phyloP scores from a whole-genome alignment of 2,329 filamentous ascomycete genomes.

The Claviceps capensis region DNA sequence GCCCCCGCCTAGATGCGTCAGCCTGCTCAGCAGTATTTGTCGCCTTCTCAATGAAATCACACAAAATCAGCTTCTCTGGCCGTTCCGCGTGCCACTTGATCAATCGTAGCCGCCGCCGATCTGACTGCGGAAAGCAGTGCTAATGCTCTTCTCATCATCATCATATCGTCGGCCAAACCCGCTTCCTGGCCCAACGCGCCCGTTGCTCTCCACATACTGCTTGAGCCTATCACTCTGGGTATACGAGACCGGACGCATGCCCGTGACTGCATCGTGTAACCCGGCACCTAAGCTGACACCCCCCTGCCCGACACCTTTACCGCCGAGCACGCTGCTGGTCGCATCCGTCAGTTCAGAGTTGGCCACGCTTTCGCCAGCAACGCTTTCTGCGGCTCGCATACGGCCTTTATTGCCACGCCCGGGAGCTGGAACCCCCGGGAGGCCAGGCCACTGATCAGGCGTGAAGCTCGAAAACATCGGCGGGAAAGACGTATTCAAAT shows the following conservation, averaged over 20 bases:
- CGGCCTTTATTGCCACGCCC: constrained; percentile 56
- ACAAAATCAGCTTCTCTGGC: background rate
- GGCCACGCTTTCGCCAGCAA: constrained; percentile 85
- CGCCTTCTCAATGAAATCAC: background rate
- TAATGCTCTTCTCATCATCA: constrained; percentile 91
- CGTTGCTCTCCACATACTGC: constrained; percentile 81
- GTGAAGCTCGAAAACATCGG: constrained; percentile 93
- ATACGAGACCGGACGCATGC: constrained; percentile 42
- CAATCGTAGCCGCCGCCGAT: constrained; percentile 53
- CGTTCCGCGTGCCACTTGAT: constrained; percentile 24
- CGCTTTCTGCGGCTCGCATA: constrained; percentile 56
- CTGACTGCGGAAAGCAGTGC: constrained; percentile 93
- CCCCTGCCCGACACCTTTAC: constrained; percentile 64
- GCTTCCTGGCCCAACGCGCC: constrained; percentile 52
- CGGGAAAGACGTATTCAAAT: constrained; percentile 63
- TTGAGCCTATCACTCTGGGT: constrained; percentile 67
- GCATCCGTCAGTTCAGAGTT: constrained; percentile 83
- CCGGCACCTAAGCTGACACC: constrained; percentile 76
- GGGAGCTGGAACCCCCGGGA: constrained; percentile 47
- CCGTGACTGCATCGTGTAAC: constrained; percentile 62
- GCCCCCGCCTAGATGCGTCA: background rate
- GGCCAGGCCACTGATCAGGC: constrained; percentile 73
- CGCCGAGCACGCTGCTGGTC: constrained; percentile 62
- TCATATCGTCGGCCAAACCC: constrained; percentile 62
- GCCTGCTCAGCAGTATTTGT: background rate